Base-by-base conservation (phyloP, 2,329 filamentous ascomycete genomes). In the Byssothecium circinans region DNA sequence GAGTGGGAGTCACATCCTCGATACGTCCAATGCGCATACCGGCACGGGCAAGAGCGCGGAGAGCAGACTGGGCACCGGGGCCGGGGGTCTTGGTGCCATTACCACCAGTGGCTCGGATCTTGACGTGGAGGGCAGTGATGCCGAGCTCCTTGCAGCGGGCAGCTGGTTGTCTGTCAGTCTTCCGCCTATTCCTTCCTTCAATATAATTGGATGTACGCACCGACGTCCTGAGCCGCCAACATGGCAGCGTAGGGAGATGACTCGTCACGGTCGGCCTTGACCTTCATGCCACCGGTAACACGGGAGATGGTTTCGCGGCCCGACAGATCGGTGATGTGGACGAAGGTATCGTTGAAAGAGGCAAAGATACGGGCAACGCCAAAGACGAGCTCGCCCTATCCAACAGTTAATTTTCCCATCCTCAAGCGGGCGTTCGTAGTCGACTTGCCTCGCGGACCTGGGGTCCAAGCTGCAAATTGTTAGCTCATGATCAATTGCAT, bases 241-340 rank as follows among this genome's bases (percentile, higher is more conserved):
- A 99, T 99, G 81, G 94, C 94, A 73, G 94, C 94, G 85, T 99
- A 99, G 71, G 94, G 94, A 67, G 94, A 97, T 72, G 92, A 97
- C 84, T 99, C 94, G 82, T 99, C 94, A 85, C 94, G 92, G 75
- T 99, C 68, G 48, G 68, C 68, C 63, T 99, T 99, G 20, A 99
- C 94, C 86, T 99, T 99, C 94, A 99, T 99, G 75, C 95, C 95
- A 82, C 95, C 94, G 72, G 95, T 99, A 68, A 99, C 92, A 89
- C 94, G 91, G 86, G 86, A 89, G 83, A 99, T 96, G 81, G 95
- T 99, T 88, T 99, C 94, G 81, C 94, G 94, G 81, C 94, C 94
- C 81, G 74, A 76, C 77, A 99, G 90, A 95, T 97, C 94, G 82
- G 94, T 99, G 20, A 32, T 32, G 82, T 99, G 94, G 76, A 99